Percentiles rank a stretch among this genome's conserved stretches.
Evolutionary conservation across 805 yeast species (phyloP).

Genomic region (Monosporozyma unispora): DNA sequence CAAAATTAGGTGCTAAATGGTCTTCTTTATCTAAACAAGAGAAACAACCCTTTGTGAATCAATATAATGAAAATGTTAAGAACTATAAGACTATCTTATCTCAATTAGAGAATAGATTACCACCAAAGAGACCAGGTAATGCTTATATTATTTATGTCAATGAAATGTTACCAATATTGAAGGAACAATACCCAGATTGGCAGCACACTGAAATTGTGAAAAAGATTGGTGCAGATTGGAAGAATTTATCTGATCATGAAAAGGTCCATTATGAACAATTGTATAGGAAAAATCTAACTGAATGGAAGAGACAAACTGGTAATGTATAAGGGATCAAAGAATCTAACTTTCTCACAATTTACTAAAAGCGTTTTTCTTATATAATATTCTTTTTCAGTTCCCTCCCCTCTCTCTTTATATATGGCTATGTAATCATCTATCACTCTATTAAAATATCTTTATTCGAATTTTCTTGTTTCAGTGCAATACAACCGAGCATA

Average conservation of each 20-base stretch:
- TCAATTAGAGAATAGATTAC: constrained; percentile 11
- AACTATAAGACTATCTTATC: constrained; percentile 7
- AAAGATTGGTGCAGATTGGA: constrained; percentile 23
- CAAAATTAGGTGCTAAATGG: constrained; percentile 79
- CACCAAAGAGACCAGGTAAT: constrained; percentile 26
- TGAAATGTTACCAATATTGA: constrained; percentile 14
- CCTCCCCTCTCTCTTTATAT: background rate
- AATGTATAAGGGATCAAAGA: background rate
- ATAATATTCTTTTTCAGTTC: background rate
- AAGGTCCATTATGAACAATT: constrained; percentile 6
- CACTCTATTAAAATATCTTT: background rate
- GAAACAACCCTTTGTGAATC: constrained; percentile 65
- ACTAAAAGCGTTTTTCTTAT: background rate
- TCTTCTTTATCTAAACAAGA: constrained; percentile 59
- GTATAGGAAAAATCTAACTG: background rate
- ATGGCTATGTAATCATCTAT: background rate
- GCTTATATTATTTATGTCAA: constrained; percentile 20
- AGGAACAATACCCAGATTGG: constrained; percentile 12
- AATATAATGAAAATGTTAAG: constrained; percentile 10
- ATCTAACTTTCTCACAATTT: background rate
- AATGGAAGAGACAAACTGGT: background rate
- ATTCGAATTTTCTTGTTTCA: background rate
- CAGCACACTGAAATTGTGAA: constrained; percentile 15
- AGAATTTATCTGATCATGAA: constrained; percentile 11
- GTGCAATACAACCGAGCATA: background rate